A percentile compares a stretch with the other conserved stretches of the same genome.
phyloP scores from a whole-genome alignment of 768 basidiomycete genomes.

The Panaeolus papilionaceus region DNA sequence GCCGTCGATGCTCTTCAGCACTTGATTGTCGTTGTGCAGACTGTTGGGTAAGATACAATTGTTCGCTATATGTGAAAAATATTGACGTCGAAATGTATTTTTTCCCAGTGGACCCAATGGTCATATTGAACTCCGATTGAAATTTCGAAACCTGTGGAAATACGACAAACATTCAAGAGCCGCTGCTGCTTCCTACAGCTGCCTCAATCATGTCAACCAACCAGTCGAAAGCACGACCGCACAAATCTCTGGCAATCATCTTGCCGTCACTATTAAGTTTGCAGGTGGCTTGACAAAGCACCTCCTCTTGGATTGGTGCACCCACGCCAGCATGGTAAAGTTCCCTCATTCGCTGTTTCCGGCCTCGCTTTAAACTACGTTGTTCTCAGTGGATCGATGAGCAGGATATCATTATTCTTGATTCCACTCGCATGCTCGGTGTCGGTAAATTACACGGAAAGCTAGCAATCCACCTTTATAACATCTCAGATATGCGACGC shows the following conservation, averaged over 20 bases:
- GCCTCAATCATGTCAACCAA: conserved; percentile 41
- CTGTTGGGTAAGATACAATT: conserved; percentile 40
- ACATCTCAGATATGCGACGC: conserved; percentile 49
- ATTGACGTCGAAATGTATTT: conserved; percentile 17
- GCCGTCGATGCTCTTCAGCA: conserved; percentile 52
- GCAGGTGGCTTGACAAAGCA: conserved; percentile 47
- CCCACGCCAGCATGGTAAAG: conserved; percentile 51
- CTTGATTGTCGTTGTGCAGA: conserved; percentile 50
- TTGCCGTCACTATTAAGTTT: conserved; percentile 50
- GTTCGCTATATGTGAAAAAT: conserved; percentile 9
- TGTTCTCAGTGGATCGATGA: conserved; percentile 54
- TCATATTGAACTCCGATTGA: conserved; percentile 50
- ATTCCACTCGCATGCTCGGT: conserved; percentile 50
- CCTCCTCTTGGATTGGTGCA: conserved; percentile 57
- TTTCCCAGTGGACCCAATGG: conserved; percentile 43
- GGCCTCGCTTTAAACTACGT: conserved; percentile 17
- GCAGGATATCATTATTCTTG: conserved; percentile 52
- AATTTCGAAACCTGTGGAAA: conserved; percentile 61
- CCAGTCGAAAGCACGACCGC: conserved; percentile 43
- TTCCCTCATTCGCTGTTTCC: conserved; percentile 11
- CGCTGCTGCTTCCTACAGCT: conserved; percentile 45
- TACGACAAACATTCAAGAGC: conserved; percentile 60
- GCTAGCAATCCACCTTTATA: conserved; percentile 51
- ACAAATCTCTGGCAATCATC: conserved; percentile 48
- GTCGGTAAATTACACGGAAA: conserved; percentile 42